These are phyloP conservation scores for Exserohilum rostratum DNA, from an alignment of 2,329 filamentous ascomycete genomes.

Conservation along the genomic window DNA sequence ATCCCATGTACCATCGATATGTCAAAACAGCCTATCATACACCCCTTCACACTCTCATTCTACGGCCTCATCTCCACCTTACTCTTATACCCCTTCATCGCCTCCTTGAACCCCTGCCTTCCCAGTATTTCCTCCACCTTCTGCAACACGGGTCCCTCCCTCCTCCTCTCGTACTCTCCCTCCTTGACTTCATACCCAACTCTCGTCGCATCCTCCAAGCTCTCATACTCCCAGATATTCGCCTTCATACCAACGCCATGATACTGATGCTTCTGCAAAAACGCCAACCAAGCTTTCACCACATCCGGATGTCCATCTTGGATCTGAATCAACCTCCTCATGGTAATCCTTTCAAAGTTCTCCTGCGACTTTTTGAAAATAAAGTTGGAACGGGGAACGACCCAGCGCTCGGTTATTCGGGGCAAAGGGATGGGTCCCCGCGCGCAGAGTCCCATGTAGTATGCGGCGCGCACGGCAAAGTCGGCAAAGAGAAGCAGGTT, in stretches of 20 bases:
- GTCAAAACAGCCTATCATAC: too few relatives aligned
- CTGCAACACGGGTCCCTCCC: conserved; percentile 39
- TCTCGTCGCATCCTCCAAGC: conserved; percentile 55
- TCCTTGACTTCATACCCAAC: conserved; percentile 36
- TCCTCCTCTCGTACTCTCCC: conserved; percentile 36
- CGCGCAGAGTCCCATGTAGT: conserved; percentile 87
- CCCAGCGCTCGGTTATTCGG: conserved; percentile 89
- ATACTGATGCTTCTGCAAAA: conserved; percentile 88
- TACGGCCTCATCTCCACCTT: conserved; percentile 33
- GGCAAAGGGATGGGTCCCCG: conserved; percentile 86
- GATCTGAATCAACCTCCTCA: conserved; percentile 87
- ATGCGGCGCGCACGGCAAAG: conserved; percentile 91
- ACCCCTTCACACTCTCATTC: too few relatives aligned
- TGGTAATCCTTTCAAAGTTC: conserved; percentile 92
- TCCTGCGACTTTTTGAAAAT: conserved; percentile 97
- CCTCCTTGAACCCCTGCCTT: conserved; percentile 39
- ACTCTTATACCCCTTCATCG: conserved; percentile 35
- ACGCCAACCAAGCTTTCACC: conserved; percentile 91
- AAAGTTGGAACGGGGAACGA: conserved; percentile 85
- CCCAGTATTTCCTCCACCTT: conserved; percentile 46
- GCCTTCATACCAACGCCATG: conserved; percentile 99
- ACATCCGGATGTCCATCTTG: conserved; percentile 87
- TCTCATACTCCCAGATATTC: conserved; percentile 89
- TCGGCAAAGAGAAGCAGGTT: conserved; percentile 95
- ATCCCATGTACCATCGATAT: too few relatives aligned